phyloP scores from a whole-genome alignment of 2,329 filamentous ascomycete species.

The Sarocladium strictum region DNA sequence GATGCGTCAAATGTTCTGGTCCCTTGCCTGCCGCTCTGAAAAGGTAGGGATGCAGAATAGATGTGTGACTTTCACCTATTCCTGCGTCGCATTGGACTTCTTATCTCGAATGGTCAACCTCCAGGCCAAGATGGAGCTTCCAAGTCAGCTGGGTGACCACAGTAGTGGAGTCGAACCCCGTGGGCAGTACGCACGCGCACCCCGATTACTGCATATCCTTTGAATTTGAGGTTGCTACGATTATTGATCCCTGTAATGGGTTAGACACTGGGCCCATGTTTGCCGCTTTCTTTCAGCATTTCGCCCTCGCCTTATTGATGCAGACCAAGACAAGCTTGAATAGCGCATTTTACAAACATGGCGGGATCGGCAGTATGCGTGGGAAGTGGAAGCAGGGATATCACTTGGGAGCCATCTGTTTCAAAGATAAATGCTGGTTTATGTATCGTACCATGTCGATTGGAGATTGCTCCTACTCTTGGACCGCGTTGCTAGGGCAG shows the following conservation, averaged over 20 bases:
- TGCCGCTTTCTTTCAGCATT: too few species aligned
- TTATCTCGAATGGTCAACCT: conserved; percentile 1
- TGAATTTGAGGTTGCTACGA: not conserved
- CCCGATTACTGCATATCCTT: conserved; percentile 4
- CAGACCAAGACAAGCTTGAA: too few species aligned
- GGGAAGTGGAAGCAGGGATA: too few species aligned
- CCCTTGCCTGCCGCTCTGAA: not conserved
- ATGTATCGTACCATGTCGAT: not conserved
- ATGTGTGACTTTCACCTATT: not conserved
- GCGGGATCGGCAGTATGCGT: too few species aligned
- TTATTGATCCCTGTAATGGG: not conserved
- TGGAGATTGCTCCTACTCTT: not conserved
- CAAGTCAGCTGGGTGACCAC: not conserved
- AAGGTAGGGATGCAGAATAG: not conserved
- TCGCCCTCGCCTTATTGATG: too few species aligned
- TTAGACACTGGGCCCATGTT: too few species aligned
- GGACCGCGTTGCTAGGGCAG: not conserved
- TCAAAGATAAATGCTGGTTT: too few species aligned
- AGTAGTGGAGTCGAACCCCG: conserved; percentile 1
- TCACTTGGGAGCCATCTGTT: too few species aligned
- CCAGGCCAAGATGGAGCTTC: conserved; percentile 1
- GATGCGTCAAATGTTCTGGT: not conserved
- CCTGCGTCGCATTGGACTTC: not conserved
- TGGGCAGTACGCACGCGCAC: conserved; percentile 3
- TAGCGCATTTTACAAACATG: too few species aligned